Evolutionary conservation across 768 basidiomycete species (phyloP), one percentile per base, ranked within the genome.

Genomic region (Leucocoprinus sp.): DNA sequence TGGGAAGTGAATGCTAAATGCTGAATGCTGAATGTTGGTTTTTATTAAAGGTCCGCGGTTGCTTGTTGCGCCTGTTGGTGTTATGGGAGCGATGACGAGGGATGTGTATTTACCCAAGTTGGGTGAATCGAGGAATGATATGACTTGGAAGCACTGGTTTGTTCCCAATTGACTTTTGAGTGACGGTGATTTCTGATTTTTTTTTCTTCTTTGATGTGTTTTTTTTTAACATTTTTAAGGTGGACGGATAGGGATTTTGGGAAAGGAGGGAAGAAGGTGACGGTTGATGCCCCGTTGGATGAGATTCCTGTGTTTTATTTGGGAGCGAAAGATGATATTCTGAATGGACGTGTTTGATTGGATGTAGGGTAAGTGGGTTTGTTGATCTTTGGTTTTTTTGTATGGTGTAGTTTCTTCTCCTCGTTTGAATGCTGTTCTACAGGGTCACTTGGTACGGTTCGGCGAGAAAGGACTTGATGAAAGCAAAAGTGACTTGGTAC

Each of bases 291-390:
- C 1, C 49, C 52, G 7, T 50, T 63, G 18, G 59, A 61, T 38
- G 51, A 62, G 37, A 66, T 67, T 12, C 66, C 62, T 1, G 61
- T 67, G 14, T 60, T 64, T 42, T 63, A 59, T 51, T 49, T 65
- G 24, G 64, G 62, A 14, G 49, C 40, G 17, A 65, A 61, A 38
- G 33, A 38, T 3, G 60, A 63, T 43, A 62, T 65, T 28, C 48
- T 65, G 26, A 46, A 28, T 31, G 62, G 59, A 8, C 54, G 57
- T 28, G 43, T 59, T 29, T 52, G 31, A 31, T 31, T 12, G 26
- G 26, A 27, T 27, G 26, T 27, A 11, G 26, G 5, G 26, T 27
- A 5, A 27, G 26, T 11, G 26, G 5, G 26, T 27, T 27, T 5
- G 26, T 27, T 27, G 11, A 5, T 27, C 26, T 5, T 27, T 27